These are phyloP conservation scores for Claviceps sp. DNA, from an alignment of 2,329 filamentous ascomycete species.

Conservation along the genomic window DNA sequence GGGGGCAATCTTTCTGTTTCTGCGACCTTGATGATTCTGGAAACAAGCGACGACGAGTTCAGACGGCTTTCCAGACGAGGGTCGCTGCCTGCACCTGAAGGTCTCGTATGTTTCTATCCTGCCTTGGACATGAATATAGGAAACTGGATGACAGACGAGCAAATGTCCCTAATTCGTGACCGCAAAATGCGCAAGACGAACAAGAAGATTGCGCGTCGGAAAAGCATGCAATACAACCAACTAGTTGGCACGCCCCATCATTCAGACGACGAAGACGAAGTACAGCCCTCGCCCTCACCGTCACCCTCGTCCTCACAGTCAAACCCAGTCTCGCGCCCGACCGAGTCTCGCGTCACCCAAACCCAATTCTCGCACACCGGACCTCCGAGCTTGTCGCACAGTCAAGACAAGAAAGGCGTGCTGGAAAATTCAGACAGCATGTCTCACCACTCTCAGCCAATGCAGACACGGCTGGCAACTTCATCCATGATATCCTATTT, in stretches of 20 bases:
- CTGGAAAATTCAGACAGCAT: conserved; percentile 14
- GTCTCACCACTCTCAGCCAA: conserved; percentile 41
- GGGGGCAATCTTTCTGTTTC: conserved; percentile 44
- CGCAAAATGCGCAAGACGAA: conserved; percentile 68
- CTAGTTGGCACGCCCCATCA: conserved; percentile 72
- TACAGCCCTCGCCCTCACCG: conserved; percentile 11
- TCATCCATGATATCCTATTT: conserved; percentile 98
- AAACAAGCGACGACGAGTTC: conserved; percentile 43
- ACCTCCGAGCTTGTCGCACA: conserved; percentile 19
- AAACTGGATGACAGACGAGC: conserved; percentile 98
- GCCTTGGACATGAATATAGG: conserved; percentile 93
- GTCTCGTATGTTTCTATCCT: conserved; percentile 77
- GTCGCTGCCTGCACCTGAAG: conserved; percentile 61
- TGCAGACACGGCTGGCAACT: conserved; percentile 81
- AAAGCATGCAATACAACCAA: conserved; percentile 79
- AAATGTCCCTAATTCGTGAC: conserved; percentile 88
- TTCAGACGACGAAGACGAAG: conserved; percentile 58
- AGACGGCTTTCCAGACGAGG: conserved; percentile 22
- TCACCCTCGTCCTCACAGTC: too few species aligned
- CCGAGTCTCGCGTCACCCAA: conserved; percentile 17
- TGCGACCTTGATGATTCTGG: conserved; percentile 78
- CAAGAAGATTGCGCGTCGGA: conserved; percentile 61
- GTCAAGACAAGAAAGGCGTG: conserved; percentile 6
- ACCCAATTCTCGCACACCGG: conserved; percentile 39
- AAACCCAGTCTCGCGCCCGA: too few species aligned